Base-by-base conservation (phyloP, 1,284 basidiomycete genomes). In the Tilletia caries region DNA sequence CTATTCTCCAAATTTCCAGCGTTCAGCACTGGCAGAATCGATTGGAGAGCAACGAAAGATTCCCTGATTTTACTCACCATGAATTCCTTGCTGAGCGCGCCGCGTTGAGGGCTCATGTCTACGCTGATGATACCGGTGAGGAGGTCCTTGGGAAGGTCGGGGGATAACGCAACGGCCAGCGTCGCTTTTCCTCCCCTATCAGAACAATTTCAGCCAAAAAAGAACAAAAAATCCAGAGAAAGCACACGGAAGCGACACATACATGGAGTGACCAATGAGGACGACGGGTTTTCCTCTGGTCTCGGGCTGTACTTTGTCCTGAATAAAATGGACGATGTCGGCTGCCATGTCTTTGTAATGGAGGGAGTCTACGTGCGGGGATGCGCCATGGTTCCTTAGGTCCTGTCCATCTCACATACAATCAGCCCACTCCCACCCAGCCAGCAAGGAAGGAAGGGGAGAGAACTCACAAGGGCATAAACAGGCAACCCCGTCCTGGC, bases 121-220 rank as follows among this genome's bases (percentile, higher is more conserved):
- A 88, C 91, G 5, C 92, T 87, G 66, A 94, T 86, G n/a, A 94
- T 87, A 48, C 89, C 85, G 15, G 86, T 84, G 20, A 95, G 46
- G 68, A 68, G 65, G 50, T 68, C 34, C 20, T 83, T 2, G 86
- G 83, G 62, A 83, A 84, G 20, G 80, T 34, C 87, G 84, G 77
- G 86, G 68, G 85, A 81, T 27, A 95, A 87, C 0, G 92, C 91
- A 34, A 91, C 84, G 0, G 89, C 82, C 91, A 92, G 92, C 0
- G 90, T 91, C 0, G 89, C 91, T 83, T 95, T 95, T 15, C 93
- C 93, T 69, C 93, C 92, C 91, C 91, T 92, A 3, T 62, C 29
- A 58, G 27, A 18, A 58, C 52, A 58, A 29, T 58, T 71, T 10
- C 44, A 34, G 1, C 5, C 10, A 15, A 29, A 2, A 64, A 25